These are phyloP conservation scores for Phytophthora syringae DNA, from an alignment of 352 stramenopile species.

Conservation along the genomic window DNA sequence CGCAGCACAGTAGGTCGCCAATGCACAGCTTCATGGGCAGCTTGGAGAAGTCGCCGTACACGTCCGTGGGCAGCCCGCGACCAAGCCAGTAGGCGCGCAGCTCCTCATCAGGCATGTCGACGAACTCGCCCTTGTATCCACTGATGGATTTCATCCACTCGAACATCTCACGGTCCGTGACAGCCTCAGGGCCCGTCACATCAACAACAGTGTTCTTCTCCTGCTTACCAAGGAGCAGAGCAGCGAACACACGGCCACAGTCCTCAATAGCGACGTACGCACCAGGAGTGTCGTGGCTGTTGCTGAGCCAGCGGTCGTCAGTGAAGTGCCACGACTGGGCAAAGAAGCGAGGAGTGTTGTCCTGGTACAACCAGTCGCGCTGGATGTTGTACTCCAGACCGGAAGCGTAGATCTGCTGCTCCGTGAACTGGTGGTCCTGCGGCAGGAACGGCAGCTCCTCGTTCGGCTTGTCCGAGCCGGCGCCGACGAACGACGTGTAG, in stretches of 20 bases:
- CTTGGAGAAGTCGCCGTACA: slow-evolving; percentile 37
- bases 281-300: slow-evolving; percentile 14
- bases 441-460: slow-evolving; percentile 27
- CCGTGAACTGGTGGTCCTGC: slow-evolving; percentile 25
- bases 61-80: slow-evolving; percentile 20
- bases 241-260: slow-evolving; percentile 15
- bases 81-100: slow-evolving; percentile 16
- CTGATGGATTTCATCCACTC: slow-evolving; percentile 17
- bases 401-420: slow-evolving; percentile 29
- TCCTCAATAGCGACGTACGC: slow-evolving; percentile 24
- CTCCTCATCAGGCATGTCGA: slow-evolving; percentile 24
- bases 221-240: slow-evolving; percentile 12
- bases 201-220: slow-evolving; percentile 26
- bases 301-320: slow-evolving; percentile 23
- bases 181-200: slow-evolving; percentile 10
- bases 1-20: slow-evolving; percentile 32
- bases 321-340: slow-evolving; percentile 27
- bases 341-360: slow-evolving; percentile 28
- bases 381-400: slow-evolving; percentile 31
- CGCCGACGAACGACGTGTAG: slow-evolving; percentile 24
- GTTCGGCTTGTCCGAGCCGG: slow-evolving; percentile 16
- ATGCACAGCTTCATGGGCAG: slow-evolving; percentile 38
- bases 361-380: slow-evolving; percentile 21
- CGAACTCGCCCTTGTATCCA: slow-evolving; percentile 22
- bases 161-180: slow-evolving; percentile 17